Percentiles rank a stretch among this genome's conserved stretches.
These are phyloP conservation scores for Paecilomyces formosus DNA, from an alignment of 2,329 filamentous ascomycete species.

Conservation along the genomic window DNA sequence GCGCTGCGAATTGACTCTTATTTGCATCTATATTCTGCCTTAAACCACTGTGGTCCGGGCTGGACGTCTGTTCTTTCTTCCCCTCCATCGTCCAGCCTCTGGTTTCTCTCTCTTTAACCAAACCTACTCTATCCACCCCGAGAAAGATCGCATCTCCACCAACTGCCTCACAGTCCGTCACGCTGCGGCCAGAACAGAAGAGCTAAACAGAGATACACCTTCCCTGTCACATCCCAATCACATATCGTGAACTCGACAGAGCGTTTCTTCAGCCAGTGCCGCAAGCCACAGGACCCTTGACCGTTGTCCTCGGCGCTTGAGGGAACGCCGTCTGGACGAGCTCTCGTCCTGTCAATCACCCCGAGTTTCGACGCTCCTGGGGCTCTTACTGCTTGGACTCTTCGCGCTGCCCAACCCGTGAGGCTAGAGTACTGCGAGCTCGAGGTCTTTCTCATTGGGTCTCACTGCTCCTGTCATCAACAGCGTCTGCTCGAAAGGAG, in stretches of 20 bases:
- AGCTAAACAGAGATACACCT: background rate
- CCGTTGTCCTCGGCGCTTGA: background rate
- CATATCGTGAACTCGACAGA: background rate
- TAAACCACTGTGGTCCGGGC: background rate
- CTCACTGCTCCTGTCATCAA: constrained; percentile 1
- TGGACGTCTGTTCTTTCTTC: background rate
- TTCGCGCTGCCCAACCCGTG: constrained; percentile 29
- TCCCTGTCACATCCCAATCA: background rate
- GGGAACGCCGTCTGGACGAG: background rate
- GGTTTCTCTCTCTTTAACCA: no score
- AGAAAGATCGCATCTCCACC: background rate
- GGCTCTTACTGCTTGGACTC: constrained; percentile 1
- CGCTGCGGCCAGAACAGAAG: background rate
- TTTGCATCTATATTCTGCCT: background rate
- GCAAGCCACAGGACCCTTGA: background rate
- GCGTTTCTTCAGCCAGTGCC: background rate
- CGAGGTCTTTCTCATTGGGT: constrained; percentile 13
- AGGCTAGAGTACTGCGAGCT: constrained; percentile 24
- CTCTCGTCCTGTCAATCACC: background rate
- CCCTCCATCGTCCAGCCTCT: background rate
- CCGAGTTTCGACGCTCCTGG: background rate
- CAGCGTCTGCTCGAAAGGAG: constrained; percentile 4
- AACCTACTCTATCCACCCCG: no score
- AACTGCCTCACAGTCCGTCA: background rate
- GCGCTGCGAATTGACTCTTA: no score